These are phyloP conservation scores for Casaregolazyma lundiana DNA, from an alignment of 1,139 yeast species.

Conservation along the genomic window DNA sequence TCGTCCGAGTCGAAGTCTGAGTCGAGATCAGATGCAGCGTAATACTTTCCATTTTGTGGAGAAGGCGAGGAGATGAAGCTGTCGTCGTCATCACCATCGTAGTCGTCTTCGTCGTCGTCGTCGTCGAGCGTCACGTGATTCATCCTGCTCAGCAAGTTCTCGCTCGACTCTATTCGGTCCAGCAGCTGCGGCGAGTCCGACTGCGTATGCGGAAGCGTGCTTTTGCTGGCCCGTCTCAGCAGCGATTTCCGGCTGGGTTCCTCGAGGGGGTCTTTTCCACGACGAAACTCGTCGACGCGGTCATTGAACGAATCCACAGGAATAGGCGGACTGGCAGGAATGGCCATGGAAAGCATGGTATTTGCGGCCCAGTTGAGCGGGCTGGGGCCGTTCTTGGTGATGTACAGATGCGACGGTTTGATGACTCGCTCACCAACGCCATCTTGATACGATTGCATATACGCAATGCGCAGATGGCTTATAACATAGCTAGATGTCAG, in stretches of 20 bases:
- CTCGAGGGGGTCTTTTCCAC: constrained; percentile 4
- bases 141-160: constrained; percentile 11
- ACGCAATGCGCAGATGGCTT: constrained; percentile 31
- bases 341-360: constrained; percentile 25
- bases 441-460: constrained; percentile 31
- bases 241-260: constrained; percentile 1
- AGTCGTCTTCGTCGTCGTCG: constrained; percentile 13
- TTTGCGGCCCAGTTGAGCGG: constrained; percentile 27
- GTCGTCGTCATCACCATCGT: constrained; percentile 11
- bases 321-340: constrained; percentile 29
- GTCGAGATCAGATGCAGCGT: too few relatives aligned
- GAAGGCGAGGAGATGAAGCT: not conserved
- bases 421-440: constrained; percentile 33
- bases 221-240: not conserved
- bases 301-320: constrained; percentile 20
- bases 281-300: constrained; percentile 9
- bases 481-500: constrained; percentile 26
- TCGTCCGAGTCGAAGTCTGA: constrained; percentile 15
- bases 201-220: not conserved
- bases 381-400: constrained; percentile 27
- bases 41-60: constrained; percentile 14
- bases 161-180: constrained; percentile 14
- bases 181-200: constrained; percentile 11
- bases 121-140: constrained; percentile 12
- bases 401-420: constrained; percentile 30